Evolutionary conservation across 108 stramenopile genomes (phyloP), one percentile per base, ranked within the genome.

Genomic region (Skeletonema potamos): DNA sequence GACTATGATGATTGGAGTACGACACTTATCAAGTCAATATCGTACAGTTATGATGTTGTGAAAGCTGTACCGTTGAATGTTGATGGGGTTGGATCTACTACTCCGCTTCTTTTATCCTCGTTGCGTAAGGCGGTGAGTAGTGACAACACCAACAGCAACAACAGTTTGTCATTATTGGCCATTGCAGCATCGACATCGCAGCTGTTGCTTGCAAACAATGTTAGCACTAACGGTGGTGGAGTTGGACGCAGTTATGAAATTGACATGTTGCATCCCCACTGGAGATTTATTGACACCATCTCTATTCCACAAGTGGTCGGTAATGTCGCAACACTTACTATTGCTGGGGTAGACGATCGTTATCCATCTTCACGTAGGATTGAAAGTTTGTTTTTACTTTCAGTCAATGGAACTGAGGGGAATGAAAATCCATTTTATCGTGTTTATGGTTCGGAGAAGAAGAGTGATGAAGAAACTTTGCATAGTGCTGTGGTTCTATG

Each of bases 401-500:
- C 22, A 54, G 15, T 37, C 22, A 54, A 75, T 69, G 57, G 81
- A 59, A 12, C 66, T 76, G 28, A 55, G 4, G 73, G 39, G 0
- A 24, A 33, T 24, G 39, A 60, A n/a, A 30, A 54, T 18, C 32
- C 48, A 2, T 44, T 72, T 4, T 55, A 63, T 30, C 76, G 66
- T 20, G 66, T 60, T 11, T 73, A 74, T 56, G 77, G 64, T 59
- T 18, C 43, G 8, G 58, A 59, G 28, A 7, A 24, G 15, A 74
- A 66, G 29, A 51, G 33, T 32, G 56, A 54, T 13, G 61, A 67
- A 5, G 71, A 54, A 15, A 51, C 44, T 43, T 39, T 41, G 24
- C 54, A 66, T 30, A 51, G 48, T 59, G 76, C 72, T n/a, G 18
- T 83, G 0, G 83, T 66, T 10, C 70, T 62, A 54, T 87, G 84